Base-by-base conservation (phyloP, 148 eudicot genomes). In the Spergularia bocconei region DNA sequence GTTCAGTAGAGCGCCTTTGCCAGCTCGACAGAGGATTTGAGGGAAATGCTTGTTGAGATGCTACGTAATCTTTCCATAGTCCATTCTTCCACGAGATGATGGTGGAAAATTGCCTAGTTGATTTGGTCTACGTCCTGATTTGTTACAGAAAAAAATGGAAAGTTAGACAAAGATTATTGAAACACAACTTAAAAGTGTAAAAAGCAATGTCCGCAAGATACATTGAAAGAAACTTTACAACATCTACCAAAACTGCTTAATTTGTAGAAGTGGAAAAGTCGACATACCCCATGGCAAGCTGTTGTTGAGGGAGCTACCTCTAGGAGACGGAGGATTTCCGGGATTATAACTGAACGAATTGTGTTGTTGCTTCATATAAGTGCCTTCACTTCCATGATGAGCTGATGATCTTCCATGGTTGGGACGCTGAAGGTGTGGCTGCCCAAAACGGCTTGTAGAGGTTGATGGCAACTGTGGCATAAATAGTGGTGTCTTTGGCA, bases 391-490 rank as follows among this genome's bases (percentile, higher is more conserved):
- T 39, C 82, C 88, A 75, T 83, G 87, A 64, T 70, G 75, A 73
- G 66, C 81, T 29, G 82, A 68, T 16, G 90, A 79, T 77, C 89
- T 85, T 66, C 91, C 96, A 72, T 84, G 88, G 77, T 80, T 83
- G 52, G 79, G 69, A 70, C 85, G 91, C 75, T 88, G 95, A 75
- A 77, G 59, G 70, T 88, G 82, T 13, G 81, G 91, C 83, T 91
- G 97, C 29, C 93, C 96, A 75, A 91, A 84, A 74, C 89, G 91
- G 71, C 91, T 87, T 39, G 86, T 90, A 75, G 96, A 87, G 75
- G 79, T 88, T 51, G 87, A 96, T 19, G 87, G 79, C 52, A 76
- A 61, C n/a, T 91, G 89, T 19, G 87, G 86, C 76, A 79, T 60
- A 33, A 78, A 82, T 74, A 78, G 74, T 62, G 93, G 84, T 60